A percentile compares a stretch with the other conserved stretches of the same genome.
phyloP scores from a whole-genome alignment of 306 rosid genomes.

The Acacia crassicarpa region DNA sequence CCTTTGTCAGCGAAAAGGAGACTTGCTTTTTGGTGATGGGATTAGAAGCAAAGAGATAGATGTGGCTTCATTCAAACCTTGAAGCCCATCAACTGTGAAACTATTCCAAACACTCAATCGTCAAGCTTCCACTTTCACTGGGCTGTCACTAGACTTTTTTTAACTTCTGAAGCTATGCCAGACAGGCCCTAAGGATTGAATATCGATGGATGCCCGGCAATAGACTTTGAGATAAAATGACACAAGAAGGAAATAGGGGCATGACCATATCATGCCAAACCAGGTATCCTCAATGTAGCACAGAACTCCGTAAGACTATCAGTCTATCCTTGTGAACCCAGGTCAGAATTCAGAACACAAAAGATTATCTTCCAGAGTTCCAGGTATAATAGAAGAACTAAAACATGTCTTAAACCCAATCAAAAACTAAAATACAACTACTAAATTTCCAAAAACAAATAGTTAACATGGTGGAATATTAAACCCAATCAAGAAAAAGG shows the following conservation, averaged over 20 bases:
- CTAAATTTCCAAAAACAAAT: background rate
- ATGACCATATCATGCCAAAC: constrained; percentile 2
- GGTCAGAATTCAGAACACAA: background rate
- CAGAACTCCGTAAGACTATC: background rate
- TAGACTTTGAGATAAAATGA: background rate
- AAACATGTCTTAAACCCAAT: background rate
- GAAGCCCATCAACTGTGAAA: too few relatives aligned
- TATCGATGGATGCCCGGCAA: background rate
- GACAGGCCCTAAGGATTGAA: background rate
- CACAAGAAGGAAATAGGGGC: background rate
- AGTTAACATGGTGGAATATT: background rate
- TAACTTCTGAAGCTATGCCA: too few relatives aligned
- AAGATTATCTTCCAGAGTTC: background rate
- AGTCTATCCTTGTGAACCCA: background rate
- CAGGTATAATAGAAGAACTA: background rate
- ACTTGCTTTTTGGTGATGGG: too few relatives aligned
- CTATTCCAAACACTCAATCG: too few relatives aligned
- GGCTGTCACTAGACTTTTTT: too few relatives aligned
- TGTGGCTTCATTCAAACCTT: too few relatives aligned
- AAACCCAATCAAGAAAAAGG: background rate
- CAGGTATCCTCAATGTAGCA: constrained; percentile 1
- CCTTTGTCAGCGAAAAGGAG: too few relatives aligned
- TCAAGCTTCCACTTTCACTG: too few relatives aligned
- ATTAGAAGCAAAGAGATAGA: too few relatives aligned
- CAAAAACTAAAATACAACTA: background rate